Percentiles rank a stretch among this genome's conserved stretches.
Evolutionary conservation across 257 asterid species (phyloP).

Genomic region (Fraxinus cuspidata): DNA sequence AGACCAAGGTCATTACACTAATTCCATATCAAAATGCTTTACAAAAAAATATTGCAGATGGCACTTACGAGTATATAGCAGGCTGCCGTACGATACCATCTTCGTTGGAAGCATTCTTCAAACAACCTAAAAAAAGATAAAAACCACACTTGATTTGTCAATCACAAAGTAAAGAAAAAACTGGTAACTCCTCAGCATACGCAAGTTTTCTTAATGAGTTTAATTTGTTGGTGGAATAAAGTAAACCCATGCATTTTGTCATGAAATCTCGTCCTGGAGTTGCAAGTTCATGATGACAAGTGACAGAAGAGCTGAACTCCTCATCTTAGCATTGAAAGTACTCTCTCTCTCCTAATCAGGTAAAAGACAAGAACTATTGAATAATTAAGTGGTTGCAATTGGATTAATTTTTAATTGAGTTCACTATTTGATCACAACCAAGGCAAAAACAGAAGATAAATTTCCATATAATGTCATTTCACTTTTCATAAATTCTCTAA

Average conservation of each 20-base stretch:
- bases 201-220: constrained; percentile 10
- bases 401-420: not conserved
- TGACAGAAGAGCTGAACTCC: constrained; percentile 14
- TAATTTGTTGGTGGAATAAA: constrained; percentile 13
- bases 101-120: constrained; percentile 67
- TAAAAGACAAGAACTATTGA: not conserved
- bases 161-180: constrained; percentile 20
- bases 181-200: not conserved
- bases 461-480: not conserved
- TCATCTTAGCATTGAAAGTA: constrained; percentile 18
- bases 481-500: not conserved
- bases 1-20: constrained; percentile 2
- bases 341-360: constrained; percentile 9
- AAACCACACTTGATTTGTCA: constrained; percentile 23
- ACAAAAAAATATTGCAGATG: constrained; percentile 8
- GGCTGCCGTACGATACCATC: constrained; percentile 78
- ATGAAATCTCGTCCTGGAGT: not conserved
- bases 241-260: constrained; percentile 5
- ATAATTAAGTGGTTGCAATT: not conserved
- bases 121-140: constrained; percentile 54
- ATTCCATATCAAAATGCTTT: constrained; percentile 15
- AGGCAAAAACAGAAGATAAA: not conserved
- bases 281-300: constrained; percentile 8
- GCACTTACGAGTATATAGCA: constrained; percentile 68
- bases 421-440: not conserved